Evolutionary conservation across 345 rosid genomes (phyloP), one percentile per base, ranked within the genome.

Genomic region (Salix suchowensis): DNA sequence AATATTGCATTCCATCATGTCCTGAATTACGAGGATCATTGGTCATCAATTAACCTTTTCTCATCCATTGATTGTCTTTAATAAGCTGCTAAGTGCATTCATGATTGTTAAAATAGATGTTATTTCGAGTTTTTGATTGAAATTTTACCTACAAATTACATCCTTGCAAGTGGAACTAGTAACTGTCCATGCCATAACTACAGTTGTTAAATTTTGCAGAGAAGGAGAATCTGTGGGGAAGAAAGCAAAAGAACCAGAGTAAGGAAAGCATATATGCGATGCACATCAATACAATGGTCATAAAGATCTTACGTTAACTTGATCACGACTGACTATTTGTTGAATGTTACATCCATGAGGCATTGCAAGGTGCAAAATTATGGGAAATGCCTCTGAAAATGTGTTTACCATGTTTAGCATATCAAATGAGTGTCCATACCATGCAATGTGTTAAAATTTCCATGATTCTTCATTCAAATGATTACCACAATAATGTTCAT

Each of bases 231-330:
- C 74, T 54, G 81, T 70, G 26, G 50, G 46, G 32, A 80, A 76
- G 50, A 77, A 82, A 68, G 84, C 73, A 79, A 73, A 83, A 61
- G 48, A 81, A 84, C 80, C 89, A 52, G 78, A 70, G 95, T 91
- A 78, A 84, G 92, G 76, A 14, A 42, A 40, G 37, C 18, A 65
- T 67, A 37, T 58, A 21, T 19, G 37, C 32, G 8, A 23, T 42
- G 3, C 42, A 19, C 15, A 52, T 62, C 44, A 24, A 50, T 52
- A n/a, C 30, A 40, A 37, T 54, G 40, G 36, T 39, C 34, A 39
- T 52, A 21, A 8, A 21, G 36, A 26, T 60, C 26, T 4, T 16
- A 5, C 4, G 39, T 71, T 28, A 30, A 26, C 30, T 39, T 10
- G 12, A 42, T 61, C 32, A 1, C 16, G 10, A 55, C 24, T n/a